Conservation (phyloP, 192 early-diverging fungal species). For the Coemansia umbellata region DNA sequence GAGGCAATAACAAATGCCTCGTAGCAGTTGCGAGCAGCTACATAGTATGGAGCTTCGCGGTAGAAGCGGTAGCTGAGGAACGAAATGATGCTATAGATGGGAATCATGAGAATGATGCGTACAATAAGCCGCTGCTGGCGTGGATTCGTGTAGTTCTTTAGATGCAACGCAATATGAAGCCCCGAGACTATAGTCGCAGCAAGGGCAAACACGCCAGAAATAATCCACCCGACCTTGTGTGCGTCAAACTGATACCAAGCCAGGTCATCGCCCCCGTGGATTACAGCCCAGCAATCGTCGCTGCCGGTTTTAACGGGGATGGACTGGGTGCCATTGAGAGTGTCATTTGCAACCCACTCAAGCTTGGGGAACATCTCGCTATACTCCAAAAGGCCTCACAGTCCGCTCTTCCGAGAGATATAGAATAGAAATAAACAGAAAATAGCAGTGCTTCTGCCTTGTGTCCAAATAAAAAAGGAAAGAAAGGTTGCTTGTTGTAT, state of each 20-base stretch:
- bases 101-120: conserved; percentile 70
- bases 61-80: conserved; percentile 69
- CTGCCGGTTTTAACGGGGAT: conserved; percentile 14
- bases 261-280: conserved; percentile 41
- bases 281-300: conserved; percentile 48
- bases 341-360: conserved; percentile 36
- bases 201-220: conserved; percentile 54
- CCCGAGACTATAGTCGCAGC: conserved; percentile 52
- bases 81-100: conserved; percentile 67
- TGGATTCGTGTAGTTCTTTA: conserved; percentile 58
- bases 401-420: too few relatives aligned
- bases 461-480: too few relatives aligned
- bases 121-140: conserved; percentile 75
- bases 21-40: conserved; percentile 68
- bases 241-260: conserved; percentile 51
- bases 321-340: conserved; percentile 11
- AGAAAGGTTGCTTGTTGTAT: too few relatives aligned
- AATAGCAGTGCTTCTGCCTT: too few relatives aligned
- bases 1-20: conserved; percentile 70
- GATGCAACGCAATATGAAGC: conserved; percentile 52
- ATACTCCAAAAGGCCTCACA: too few relatives aligned
- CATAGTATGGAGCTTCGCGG: conserved; percentile 62
- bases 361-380: conserved; percentile 13
- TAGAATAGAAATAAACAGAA: too few relatives aligned
- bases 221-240: conserved; percentile 60